A percentile compares a stretch with the other conserved stretches of the same genome.
phyloP scores from a whole-genome alignment of 2,329 filamentous ascomycete genomes.

The Trichothecium sympodiale region DNA sequence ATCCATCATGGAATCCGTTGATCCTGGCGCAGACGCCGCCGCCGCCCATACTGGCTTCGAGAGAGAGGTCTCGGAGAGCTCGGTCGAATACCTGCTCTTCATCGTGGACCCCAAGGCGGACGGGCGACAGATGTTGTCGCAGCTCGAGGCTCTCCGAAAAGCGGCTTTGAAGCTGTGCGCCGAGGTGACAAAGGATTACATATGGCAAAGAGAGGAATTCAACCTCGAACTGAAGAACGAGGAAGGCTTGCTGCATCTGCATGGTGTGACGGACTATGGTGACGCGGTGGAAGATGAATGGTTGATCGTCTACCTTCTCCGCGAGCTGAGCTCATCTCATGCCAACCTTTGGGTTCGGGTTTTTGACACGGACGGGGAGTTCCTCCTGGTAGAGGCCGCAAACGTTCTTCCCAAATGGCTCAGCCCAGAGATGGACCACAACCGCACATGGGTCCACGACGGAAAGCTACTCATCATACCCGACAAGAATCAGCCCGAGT shows the following conservation, averaged over 20 bases:
- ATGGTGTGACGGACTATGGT: conserved; percentile 74
- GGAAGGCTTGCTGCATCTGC: conserved; percentile 51
- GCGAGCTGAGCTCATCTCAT: conserved; percentile 66
- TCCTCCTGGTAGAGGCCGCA: conserved; percentile 87
- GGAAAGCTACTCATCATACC: conserved; percentile 68
- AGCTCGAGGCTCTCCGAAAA: conserved; percentile 63
- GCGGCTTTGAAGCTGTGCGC: conserved; percentile 52
- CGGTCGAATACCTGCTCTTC: conserved; percentile 75
- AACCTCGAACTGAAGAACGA: conserved; percentile 53
- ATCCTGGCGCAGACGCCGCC: too few species aligned
- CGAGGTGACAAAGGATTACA: conserved; percentile 60
- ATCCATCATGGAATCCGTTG: too few species aligned
- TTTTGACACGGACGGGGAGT: conserved; percentile 85
- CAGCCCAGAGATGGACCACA: conserved; percentile 77
- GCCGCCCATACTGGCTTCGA: conserved; percentile 2
- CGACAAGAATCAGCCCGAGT: conserved; percentile 10
- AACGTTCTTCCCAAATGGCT: conserved; percentile 82
- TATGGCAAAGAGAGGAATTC: conserved; percentile 87
- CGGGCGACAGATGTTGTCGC: conserved; percentile 46
- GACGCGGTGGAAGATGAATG: conserved; percentile 97
- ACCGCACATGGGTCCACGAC: conserved; percentile 80
- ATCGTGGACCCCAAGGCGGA: conserved; percentile 45
- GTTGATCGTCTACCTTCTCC: conserved; percentile 84
- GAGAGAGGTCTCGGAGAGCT: conserved; percentile 59
- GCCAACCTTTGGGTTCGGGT: conserved; percentile 71